These are phyloP conservation scores for Alternaria incomplexa DNA, from an alignment of 2,329 filamentous ascomycete genomes.

Conservation along the genomic window DNA sequence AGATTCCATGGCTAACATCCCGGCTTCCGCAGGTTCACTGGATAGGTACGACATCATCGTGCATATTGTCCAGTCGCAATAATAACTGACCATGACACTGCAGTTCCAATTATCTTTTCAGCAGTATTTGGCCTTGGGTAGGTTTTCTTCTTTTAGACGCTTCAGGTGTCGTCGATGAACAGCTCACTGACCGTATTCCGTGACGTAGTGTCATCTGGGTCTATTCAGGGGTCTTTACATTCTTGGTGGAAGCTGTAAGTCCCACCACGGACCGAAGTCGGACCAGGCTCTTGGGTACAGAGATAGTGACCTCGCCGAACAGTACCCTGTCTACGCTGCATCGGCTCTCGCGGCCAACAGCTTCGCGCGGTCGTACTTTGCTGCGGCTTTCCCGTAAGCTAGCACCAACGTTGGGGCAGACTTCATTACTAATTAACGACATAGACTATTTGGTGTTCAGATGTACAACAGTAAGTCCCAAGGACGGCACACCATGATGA, in stretches of 20 bases:
- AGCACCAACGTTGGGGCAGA: conserved; percentile 1
- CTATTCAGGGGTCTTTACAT: conserved; percentile 87
- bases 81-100: conserved; percentile 42
- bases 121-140: conserved; percentile 55
- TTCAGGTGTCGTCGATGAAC: conserved; percentile 29
- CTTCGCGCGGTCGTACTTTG: conserved; percentile 57
- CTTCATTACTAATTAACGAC: conserved; percentile 5
- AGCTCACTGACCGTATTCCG: conserved; percentile 39
- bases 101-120: conserved; percentile 59
- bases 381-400: conserved; percentile 53
- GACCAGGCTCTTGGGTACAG: conserved; percentile 22
- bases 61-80: conserved; percentile 33
- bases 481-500: conserved; percentile 30
- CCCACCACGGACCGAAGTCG: conserved; percentile 26
- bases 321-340: conserved; percentile 59
- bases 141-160: conserved; percentile 22
- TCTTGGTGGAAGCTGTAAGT: conserved; percentile 70
- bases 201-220: conserved; percentile 71
- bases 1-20: conserved; percentile 39
- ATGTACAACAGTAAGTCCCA: conserved; percentile 58
- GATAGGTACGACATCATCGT: conserved; percentile 52
- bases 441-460: conserved; percentile 53
- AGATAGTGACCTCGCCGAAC: conserved; percentile 31
- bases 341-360: conserved; percentile 58
- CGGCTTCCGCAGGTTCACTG: conserved; percentile 54